Evolutionary conservation across 1,284 basidiomycete genomes (phyloP).

Genomic region (Serendipita sp.): DNA sequence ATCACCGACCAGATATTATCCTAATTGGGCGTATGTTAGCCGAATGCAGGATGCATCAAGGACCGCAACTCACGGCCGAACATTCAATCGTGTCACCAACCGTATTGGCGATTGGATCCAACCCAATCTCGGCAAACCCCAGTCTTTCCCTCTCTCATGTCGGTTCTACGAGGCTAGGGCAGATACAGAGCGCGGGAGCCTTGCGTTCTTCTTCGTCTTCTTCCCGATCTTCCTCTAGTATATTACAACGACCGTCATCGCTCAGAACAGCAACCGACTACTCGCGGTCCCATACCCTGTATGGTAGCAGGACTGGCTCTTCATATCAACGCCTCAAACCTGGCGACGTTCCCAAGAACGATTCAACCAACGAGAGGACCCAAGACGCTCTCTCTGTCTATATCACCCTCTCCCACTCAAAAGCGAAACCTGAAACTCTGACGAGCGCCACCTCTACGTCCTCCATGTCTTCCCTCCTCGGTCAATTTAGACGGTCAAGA

Average conservation of each 20-base stretch:
- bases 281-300: too few relatives aligned
- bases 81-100: background rate
- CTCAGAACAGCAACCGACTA: background rate
- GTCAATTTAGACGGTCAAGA: background rate
- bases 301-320: too few relatives aligned
- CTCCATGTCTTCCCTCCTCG: background rate
- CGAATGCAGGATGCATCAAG: background rate
- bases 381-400: background rate
- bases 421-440: background rate
- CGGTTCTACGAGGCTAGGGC: background rate
- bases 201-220: background rate
- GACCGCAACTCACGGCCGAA: slow-evolving; percentile 1
- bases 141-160: background rate
- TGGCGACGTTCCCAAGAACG: too few relatives aligned
- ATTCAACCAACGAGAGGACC: too few relatives aligned
- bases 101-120: background rate
- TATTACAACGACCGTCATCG: background rate
- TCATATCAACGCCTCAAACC: too few relatives aligned
- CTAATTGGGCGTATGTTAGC: background rate
- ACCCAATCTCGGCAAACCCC: background rate
- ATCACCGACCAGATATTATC: background rate
- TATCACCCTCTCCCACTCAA: background rate
- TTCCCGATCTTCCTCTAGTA: background rate
- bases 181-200: background rate
- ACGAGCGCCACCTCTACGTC: background rate